A percentile compares a stretch with the other conserved stretches of the same genome.
Conservation (phyloP, 208 protist genomes). For the Angomonas desouzai region DNA sequence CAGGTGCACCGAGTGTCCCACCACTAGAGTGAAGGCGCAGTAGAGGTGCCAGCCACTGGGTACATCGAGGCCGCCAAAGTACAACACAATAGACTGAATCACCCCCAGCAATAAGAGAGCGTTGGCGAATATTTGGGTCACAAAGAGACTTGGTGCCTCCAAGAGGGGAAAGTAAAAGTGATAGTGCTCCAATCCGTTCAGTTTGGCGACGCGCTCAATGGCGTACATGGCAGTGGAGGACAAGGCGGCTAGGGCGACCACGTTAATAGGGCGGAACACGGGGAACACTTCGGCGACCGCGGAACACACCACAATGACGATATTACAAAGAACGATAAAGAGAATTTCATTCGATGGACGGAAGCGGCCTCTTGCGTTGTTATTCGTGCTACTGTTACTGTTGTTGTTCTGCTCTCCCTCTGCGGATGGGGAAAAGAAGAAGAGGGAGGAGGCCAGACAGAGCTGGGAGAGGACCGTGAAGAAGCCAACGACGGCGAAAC, state of each 20-base stretch:
- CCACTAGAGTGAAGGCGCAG: constrained; percentile 42
- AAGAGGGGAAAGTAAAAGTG: constrained; percentile 41
- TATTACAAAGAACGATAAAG: constrained; percentile 36
- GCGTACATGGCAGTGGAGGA: constrained; percentile 19
- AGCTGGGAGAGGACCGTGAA: constrained; percentile 34
- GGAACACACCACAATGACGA: constrained; percentile 30
- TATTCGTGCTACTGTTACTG: no score
- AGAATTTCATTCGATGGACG: constrained; percentile 14
- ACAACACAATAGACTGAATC: constrained; percentile 23
- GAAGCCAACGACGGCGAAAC: constrained; percentile 43
- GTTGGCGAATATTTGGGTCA: constrained; percentile 45
- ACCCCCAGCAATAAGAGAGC: constrained; percentile 26
- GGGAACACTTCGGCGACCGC: constrained; percentile 39
- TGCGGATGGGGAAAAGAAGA: constrained; percentile 45
- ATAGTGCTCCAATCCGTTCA: constrained; percentile 27
- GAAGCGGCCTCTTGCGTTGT: no score
- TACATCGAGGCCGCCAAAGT: constrained; percentile 14
- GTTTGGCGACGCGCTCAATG: constrained; percentile 15
- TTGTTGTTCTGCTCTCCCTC: background rate
- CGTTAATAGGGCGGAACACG: constrained; percentile 23
- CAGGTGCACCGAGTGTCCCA: constrained; percentile 36
- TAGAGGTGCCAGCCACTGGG: constrained; percentile 50
- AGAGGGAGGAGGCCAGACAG: constrained; percentile 51
- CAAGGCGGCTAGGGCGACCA: constrained; percentile 24
- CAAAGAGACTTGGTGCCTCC: constrained; percentile 23